These are phyloP conservation scores for Tetrahymena malaccensis DNA, from an alignment of 73 alveolate species.

Conservation along the genomic window DNA sequence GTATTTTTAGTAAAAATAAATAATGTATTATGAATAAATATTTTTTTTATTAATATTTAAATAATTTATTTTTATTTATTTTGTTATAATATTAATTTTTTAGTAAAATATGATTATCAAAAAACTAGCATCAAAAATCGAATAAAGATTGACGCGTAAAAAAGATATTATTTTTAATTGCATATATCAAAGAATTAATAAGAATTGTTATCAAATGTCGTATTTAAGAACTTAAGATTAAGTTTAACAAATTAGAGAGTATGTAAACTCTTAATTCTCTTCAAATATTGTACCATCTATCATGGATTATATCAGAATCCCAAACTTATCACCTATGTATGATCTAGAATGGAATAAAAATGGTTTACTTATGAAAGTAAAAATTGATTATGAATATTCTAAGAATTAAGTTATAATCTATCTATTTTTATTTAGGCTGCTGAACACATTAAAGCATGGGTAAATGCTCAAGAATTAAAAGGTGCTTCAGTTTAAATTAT, in stretches of 20 bases:
- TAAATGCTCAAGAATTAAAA: constrained; percentile 41
- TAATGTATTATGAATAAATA: too few species aligned
- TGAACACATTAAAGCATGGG: constrained; percentile 41
- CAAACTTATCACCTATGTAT: constrained; percentile 54
- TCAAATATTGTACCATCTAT: constrained; percentile 31
- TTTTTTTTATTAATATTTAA: too few species aligned
- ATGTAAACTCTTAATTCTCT: neutral
- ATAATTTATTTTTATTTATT: too few species aligned
- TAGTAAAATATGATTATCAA: neutral
- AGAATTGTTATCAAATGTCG: neutral
- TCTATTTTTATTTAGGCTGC: neutral
- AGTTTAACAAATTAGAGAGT: neutral
- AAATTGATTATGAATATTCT: constrained; percentile 1
- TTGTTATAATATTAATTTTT: neutral
- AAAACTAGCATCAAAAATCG: neutral
- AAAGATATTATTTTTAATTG: neutral
- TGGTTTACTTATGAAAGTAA: constrained; percentile 41
- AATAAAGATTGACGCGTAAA: neutral
- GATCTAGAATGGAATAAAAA: constrained; percentile 55
- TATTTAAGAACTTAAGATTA: neutral
- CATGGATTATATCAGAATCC: constrained; percentile 51
- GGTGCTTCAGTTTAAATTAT: constrained; percentile 48
- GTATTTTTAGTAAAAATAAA: too few species aligned
- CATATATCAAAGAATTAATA: neutral
- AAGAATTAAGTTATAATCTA: neutral